Percentiles rank a stretch among this genome's conserved stretches.
phyloP scores from a whole-genome alignment of 2,329 filamentous ascomycete genomes.

The Penicillium griseofulvum region DNA sequence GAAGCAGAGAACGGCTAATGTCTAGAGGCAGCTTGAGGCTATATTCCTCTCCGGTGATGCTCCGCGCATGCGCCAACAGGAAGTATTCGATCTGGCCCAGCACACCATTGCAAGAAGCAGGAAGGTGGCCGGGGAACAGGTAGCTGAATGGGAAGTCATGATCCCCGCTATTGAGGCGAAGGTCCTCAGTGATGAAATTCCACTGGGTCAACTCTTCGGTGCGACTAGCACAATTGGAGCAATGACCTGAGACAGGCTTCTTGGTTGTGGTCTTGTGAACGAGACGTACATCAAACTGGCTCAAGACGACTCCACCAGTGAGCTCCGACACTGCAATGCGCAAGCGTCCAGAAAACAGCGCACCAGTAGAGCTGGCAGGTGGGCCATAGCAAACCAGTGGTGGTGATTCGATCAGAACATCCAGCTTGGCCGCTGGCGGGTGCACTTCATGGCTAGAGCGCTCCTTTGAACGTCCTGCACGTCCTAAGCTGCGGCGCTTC shows the following conservation, averaged over 20 bases:
- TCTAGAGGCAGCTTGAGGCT: conserved; percentile 66
- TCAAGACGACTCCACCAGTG: conserved; percentile 61
- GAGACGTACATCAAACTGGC: conserved; percentile 70
- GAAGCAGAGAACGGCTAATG: conserved; percentile 75
- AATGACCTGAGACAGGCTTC: conserved; percentile 76
- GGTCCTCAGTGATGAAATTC: conserved; percentile 65
- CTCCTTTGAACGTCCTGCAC: conserved; percentile 39
- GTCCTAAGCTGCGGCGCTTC: conserved; percentile 40
- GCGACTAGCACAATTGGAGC: conserved; percentile 70
- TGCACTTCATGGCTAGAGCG: conserved; percentile 30
- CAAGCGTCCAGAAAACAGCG: conserved; percentile 80
- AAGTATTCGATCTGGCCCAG: conserved; percentile 75
- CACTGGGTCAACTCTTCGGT: conserved; percentile 73
- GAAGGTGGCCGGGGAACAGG: conserved; percentile 79
- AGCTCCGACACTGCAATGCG: conserved; percentile 67
- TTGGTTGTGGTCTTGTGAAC: conserved; percentile 71
- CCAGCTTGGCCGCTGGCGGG: conserved; percentile 51
- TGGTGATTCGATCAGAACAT: conserved; percentile 75
- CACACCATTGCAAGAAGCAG: conserved; percentile 73
- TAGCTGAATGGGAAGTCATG: conserved; percentile 89
- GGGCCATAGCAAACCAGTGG: conserved; percentile 80
- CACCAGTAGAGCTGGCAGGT: conserved; percentile 72
- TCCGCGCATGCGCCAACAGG: conserved; percentile 66
- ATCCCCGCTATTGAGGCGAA: conserved; percentile 49
- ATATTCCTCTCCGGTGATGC: conserved; percentile 60